Percentiles rank a stretch among this genome's conserved stretches.
Evolutionary conservation across 73 alveolate genomes (phyloP).

Genomic region (Paramecium primaurelia): DNA sequence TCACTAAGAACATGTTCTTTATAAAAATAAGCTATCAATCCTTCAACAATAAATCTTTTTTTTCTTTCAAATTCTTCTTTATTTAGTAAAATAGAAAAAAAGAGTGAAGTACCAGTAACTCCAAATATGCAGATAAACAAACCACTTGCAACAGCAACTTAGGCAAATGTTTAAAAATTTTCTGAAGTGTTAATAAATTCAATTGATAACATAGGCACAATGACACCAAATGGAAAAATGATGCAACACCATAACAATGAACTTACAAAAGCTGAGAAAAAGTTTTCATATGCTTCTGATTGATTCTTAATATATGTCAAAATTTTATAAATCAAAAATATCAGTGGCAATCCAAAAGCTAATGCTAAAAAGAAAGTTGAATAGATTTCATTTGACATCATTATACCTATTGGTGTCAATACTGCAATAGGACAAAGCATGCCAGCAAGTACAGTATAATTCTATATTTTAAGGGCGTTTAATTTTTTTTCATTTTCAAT

Average conservation of each 20-base stretch:
- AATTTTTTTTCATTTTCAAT: neutral
- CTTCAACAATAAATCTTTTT: neutral
- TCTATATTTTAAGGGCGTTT: neutral
- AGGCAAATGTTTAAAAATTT: neutral
- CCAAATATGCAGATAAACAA: neutral
- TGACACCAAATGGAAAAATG: conserved; percentile 28
- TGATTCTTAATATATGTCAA: neutral
- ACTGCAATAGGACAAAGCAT: neutral
- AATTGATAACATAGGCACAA: neutral
- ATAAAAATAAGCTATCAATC: neutral
- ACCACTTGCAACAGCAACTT: conserved; percentile 28
- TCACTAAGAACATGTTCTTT: neutral
- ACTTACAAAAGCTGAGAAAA: neutral
- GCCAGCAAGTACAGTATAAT: neutral
- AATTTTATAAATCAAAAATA: neutral
- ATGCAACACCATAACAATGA: conserved; percentile 23
- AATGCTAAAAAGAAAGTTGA: neutral
- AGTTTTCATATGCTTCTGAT: neutral
- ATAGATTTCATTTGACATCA: neutral
- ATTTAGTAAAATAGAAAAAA: conserved; percentile 12
- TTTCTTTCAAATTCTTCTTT: conserved; percentile 43
- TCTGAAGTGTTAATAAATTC: neutral
- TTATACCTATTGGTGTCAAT: neutral
- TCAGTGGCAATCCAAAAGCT: neutral
- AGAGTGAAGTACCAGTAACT: conserved; percentile 8